Percentiles rank a stretch among this genome's conserved stretches.
Evolutionary conservation across 1,284 basidiomycete species (phyloP).

Genomic region (Cryptococcus sp.): DNA sequence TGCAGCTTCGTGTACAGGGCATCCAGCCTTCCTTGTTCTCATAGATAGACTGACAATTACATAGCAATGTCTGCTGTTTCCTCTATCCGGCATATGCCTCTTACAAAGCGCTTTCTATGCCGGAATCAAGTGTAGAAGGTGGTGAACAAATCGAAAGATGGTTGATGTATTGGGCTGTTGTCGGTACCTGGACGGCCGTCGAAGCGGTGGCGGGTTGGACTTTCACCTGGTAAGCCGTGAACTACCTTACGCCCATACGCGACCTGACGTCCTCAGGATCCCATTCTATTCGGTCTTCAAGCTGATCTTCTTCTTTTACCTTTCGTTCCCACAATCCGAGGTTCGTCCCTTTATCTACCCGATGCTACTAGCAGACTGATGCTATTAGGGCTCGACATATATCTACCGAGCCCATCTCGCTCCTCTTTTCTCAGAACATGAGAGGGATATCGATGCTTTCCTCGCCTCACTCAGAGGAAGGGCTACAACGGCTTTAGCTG

Average conservation of each 20-base stretch:
- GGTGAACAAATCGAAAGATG: constrained; percentile 51
- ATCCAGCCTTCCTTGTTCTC: not conserved
- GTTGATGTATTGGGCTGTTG: constrained; percentile 55
- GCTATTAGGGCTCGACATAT: constrained; percentile 65
- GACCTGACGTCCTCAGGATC: constrained; percentile 53
- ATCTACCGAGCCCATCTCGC: constrained; percentile 63
- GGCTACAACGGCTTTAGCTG: constrained; percentile 26
- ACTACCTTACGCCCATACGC: not conserved
- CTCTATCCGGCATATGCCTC: constrained; percentile 49
- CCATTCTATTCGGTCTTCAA: constrained; percentile 75
- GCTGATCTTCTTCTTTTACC: constrained; percentile 64
- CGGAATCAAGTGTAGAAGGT: constrained; percentile 55
- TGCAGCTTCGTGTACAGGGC: not conserved
- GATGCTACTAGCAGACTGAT: not conserved
- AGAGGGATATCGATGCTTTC: constrained; percentile 62
- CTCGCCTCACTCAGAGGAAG: constrained; percentile 46
- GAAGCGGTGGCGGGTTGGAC: constrained; percentile 66
- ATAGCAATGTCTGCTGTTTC: constrained; percentile 39
- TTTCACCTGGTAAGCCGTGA: constrained; percentile 60
- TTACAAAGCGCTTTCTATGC: constrained; percentile 54
- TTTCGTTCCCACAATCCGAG: constrained; percentile 68
- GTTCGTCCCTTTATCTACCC: constrained; percentile 44
- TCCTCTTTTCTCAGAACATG: constrained; percentile 63
- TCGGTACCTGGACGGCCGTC: constrained; percentile 60
- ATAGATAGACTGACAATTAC: not conserved